Conservation (phyloP, 2,329 filamentous ascomycete genomes). For the Phyllosticta citribraziliensis region DNA sequence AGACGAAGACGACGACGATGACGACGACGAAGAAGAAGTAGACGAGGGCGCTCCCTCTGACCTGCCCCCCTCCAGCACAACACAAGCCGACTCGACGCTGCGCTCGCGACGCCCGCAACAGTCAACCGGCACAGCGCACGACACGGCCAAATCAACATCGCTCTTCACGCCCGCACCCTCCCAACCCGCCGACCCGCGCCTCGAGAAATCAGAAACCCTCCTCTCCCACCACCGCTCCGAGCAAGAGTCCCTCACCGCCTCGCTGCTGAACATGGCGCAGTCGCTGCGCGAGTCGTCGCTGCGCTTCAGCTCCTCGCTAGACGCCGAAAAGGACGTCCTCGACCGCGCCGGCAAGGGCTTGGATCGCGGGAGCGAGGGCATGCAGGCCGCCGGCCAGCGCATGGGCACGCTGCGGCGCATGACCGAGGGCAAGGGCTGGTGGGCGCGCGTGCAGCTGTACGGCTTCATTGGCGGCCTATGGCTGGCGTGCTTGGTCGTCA, state of each 20-base stretch:
- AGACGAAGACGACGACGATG: slow-evolving; percentile 30
- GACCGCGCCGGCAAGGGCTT: slow-evolving; percentile 63
- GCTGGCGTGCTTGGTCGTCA: slow-evolving; percentile 66
- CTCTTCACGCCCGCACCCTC: slow-evolving; percentile 17
- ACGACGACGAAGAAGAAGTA: slow-evolving; percentile 24
- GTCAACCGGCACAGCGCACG: slow-evolving; percentile 12
- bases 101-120: slow-evolving; percentile 17
- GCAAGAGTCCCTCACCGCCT: slow-evolving; percentile 72
- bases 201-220: slow-evolving; percentile 49
- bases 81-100: slow-evolving; percentile 23
- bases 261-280: slow-evolving; percentile 69
- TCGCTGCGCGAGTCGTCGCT: slow-evolving; percentile 67
- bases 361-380: slow-evolving; percentile 63
- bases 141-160: slow-evolving; percentile 16
- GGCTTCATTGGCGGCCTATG: slow-evolving; percentile 74
- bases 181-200: slow-evolving; percentile 16
- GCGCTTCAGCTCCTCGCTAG: slow-evolving; percentile 61
- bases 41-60: slow-evolving; percentile 30
- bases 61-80: slow-evolving; percentile 29
- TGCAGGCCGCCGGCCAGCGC: slow-evolving; percentile 64
- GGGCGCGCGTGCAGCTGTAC: slow-evolving; percentile 74
- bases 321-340: slow-evolving; percentile 64
- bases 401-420: slow-evolving; percentile 72
- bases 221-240: slow-evolving; percentile 69
- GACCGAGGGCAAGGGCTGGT: slow-evolving; percentile 84